These are phyloP conservation scores for Hanseniaspora opuntiae DNA, from an alignment of 805 yeast species.

Conservation along the genomic window DNA sequence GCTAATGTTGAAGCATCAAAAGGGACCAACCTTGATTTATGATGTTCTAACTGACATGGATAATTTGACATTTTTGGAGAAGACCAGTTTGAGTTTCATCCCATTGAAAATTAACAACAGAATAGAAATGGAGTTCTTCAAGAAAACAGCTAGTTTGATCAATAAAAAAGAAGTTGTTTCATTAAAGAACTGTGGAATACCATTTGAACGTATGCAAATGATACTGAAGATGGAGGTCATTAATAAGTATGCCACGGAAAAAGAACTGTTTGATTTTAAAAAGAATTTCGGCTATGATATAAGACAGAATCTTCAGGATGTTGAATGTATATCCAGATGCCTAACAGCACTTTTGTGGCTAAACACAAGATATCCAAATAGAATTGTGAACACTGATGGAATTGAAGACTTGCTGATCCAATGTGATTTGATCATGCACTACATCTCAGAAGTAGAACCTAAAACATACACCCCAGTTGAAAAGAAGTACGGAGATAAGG, in stretches of 20 bases:
- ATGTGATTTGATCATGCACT: constrained; percentile 42
- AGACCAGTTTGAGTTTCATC: constrained; percentile 44
- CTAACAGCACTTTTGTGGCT: constrained; percentile 71
- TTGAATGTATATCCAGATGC: constrained; percentile 55
- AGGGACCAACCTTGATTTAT: constrained; percentile 29
- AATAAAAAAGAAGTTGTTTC: constrained; percentile 41
- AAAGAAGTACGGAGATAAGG: not conserved
- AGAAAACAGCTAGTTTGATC: constrained; percentile 39
- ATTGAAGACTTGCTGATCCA: constrained; percentile 57
- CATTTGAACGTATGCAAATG: constrained; percentile 21
- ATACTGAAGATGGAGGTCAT: constrained; percentile 16
- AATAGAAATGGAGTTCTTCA: constrained; percentile 32
- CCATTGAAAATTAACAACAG: constrained; percentile 37
- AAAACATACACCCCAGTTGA: not conserved
- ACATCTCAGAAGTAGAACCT: constrained; percentile 20
- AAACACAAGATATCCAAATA: constrained; percentile 70
- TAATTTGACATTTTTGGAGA: constrained; percentile 41
- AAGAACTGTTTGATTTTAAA: not conserved
- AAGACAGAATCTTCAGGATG: constrained; percentile 18
- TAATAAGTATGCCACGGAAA: not conserved
- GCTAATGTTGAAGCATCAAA: constrained; percentile 21
- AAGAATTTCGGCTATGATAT: not conserved
- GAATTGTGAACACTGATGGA: constrained; percentile 61
- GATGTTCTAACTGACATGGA: constrained; percentile 31
- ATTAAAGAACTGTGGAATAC: constrained; percentile 37